A percentile compares a stretch with the other conserved stretches of the same genome.
These are phyloP conservation scores for Lyophyllum semitale DNA, from an alignment of 768 basidiomycete species.

Conservation along the genomic window DNA sequence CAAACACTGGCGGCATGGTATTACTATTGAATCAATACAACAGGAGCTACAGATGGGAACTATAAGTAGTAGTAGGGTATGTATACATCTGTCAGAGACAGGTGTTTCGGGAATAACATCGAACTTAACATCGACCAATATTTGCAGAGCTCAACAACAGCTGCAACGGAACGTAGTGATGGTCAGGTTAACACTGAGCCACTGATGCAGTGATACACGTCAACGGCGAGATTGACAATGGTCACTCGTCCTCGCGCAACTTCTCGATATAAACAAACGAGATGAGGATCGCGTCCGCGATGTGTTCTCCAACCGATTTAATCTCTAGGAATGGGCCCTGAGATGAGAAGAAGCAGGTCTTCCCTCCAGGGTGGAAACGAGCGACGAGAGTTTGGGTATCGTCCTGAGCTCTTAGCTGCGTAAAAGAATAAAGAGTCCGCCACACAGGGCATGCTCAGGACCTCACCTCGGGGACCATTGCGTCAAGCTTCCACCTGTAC, in stretches of 20 bases:
- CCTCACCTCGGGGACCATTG: conserved; percentile 16
- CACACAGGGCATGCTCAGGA: not conserved
- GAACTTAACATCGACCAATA: not conserved
- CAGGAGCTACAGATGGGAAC: no score
- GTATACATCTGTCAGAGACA: not conserved
- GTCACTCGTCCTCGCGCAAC: conserved; percentile 24
- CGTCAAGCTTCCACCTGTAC: conserved; percentile 24
- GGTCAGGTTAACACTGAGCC: not conserved
- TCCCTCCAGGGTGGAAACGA: conserved; percentile 17
- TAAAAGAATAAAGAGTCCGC: not conserved
- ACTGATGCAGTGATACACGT: not conserved
- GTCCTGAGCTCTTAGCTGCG: conserved; percentile 17
- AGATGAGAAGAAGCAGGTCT: conserved; percentile 8
- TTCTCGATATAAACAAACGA: conserved; percentile 34
- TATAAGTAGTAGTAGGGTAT: no score
- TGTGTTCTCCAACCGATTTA: conserved; percentile 26
- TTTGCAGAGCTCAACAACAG: not conserved
- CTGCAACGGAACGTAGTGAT: not conserved
- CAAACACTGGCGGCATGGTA: no score
- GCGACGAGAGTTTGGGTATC: conserved; percentile 17
- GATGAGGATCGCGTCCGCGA: conserved; percentile 30
- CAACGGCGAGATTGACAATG: not conserved
- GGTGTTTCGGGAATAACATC: no score
- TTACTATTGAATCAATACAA: no score
- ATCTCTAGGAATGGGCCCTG: conserved; percentile 27